Conservation (phyloP, 306 rosid species). For the Purshia tridentata region DNA sequence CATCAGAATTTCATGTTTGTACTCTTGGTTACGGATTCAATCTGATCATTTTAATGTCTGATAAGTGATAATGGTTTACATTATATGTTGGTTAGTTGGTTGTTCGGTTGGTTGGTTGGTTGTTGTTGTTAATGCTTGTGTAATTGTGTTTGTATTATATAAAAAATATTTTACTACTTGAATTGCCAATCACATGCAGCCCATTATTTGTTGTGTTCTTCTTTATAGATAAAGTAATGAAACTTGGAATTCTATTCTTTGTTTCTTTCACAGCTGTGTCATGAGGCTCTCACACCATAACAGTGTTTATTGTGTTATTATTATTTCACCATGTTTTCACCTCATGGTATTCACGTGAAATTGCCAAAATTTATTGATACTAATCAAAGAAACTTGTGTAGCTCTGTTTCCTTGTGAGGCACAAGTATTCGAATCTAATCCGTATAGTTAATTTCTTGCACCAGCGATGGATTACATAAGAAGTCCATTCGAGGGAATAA, state of each 20-base stretch:
- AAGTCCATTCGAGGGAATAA: slow-evolving; percentile 58
- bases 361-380: neutral
- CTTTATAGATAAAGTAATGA: neutral
- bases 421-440: neutral
- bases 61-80: too few species aligned
- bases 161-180: neutral
- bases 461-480: slow-evolving; percentile 39
- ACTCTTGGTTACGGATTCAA: too few species aligned
- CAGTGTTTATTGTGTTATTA: neutral
- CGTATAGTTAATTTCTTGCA: neutral
- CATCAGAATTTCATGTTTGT: too few species aligned
- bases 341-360: neutral
- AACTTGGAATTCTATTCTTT: neutral
- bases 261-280: slow-evolving; percentile 22
- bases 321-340: neutral
- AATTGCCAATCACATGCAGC: slow-evolving; percentile 20
- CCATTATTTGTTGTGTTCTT: neutral
- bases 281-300: slow-evolving; percentile 21
- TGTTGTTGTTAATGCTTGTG: neutral
- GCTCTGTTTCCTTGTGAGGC: too few species aligned
- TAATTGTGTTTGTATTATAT: neutral
- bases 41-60: too few species aligned
- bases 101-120: too few species aligned
- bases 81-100: too few species aligned
- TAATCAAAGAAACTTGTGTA: neutral